These are phyloP conservation scores for Mycena alexandri DNA, from an alignment of 768 basidiomycete species.

Conservation along the genomic window DNA sequence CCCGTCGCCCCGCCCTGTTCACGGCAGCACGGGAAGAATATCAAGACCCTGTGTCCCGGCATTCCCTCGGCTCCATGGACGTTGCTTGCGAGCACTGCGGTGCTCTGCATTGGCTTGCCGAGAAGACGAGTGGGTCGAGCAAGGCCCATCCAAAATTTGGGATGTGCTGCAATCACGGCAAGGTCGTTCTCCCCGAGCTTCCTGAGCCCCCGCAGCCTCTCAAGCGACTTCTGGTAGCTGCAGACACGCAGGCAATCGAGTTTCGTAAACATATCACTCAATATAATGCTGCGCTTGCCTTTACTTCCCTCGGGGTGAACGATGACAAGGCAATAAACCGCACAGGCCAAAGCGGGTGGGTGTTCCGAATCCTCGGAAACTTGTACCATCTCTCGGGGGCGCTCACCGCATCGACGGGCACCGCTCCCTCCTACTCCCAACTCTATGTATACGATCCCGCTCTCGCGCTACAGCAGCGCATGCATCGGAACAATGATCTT, in stretches of 20 bases:
- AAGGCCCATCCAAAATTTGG: conserved; percentile 38
- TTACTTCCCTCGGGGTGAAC: neutral
- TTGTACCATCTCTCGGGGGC: conserved; percentile 6
- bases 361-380: conserved; percentile 4
- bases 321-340: conserved; percentile 34
- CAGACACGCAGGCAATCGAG: neutral
- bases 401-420: neutral
- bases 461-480: conserved; percentile 1
- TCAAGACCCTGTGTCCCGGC: conserved; percentile 2
- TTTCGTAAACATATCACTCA: neutral
- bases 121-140: neutral
- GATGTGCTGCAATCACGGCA: conserved; percentile 6
- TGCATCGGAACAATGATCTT: conserved; percentile 8
- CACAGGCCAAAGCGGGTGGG: neutral
- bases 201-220: neutral
- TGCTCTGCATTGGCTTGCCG: conserved; percentile 36
- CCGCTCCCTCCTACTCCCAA: conserved; percentile 1
- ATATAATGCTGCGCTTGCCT: conserved; percentile 1
- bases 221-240: neutral
- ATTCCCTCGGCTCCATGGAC: conserved; percentile 31
- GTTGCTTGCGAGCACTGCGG: conserved; percentile 29
- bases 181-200: neutral
- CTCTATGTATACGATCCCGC: conserved; percentile 16
- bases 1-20: neutral
- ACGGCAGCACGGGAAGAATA: neutral